Evolutionary conservation across 805 yeast species (phyloP).

Genomic region (Maudiozyma bulderi): DNA sequence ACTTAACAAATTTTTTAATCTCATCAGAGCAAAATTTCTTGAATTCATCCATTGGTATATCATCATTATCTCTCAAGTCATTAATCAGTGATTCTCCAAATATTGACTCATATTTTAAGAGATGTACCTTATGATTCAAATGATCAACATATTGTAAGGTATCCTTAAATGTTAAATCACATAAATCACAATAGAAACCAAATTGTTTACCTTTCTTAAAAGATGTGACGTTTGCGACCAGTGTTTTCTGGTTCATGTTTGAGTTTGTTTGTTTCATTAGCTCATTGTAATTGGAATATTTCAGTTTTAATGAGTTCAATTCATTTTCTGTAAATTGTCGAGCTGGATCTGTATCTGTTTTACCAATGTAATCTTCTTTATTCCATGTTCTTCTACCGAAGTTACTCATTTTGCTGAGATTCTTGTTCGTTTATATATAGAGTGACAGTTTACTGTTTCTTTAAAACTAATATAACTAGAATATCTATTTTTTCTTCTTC

Average conservation of each 20-base stretch:
- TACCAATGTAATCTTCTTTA: conserved; percentile 44
- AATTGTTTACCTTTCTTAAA: conserved; percentile 48
- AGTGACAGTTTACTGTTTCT: not conserved
- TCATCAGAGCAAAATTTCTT: conserved; percentile 31
- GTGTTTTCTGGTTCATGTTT: conserved; percentile 28
- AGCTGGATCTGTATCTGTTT: conserved; percentile 29
- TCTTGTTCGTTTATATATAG: not conserved
- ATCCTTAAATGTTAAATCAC: conserved; percentile 76
- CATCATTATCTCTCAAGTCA: conserved; percentile 29
- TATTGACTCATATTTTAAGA: conserved; percentile 31
- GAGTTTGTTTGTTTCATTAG: conserved; percentile 20
- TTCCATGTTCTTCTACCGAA: conserved; percentile 70
- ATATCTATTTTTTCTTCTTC: too few species aligned
- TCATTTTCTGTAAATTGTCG: conserved; percentile 8
- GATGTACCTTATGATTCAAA: conserved; percentile 65
- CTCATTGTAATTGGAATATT: conserved; percentile 18
- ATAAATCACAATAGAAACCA: conserved; percentile 77
- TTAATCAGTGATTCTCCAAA: conserved; percentile 25
- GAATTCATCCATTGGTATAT: conserved; percentile 42
- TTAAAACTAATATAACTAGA: too few species aligned
- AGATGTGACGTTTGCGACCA: conserved; percentile 20
- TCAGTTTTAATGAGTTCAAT: conserved; percentile 9
- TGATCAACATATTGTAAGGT: conserved; percentile 76
- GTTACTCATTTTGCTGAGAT: conserved; percentile 13
- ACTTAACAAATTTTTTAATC: conserved; percentile 27